These are phyloP conservation scores for Mycena latifolia DNA, from an alignment of 768 basidiomycete species.

Conservation along the genomic window DNA sequence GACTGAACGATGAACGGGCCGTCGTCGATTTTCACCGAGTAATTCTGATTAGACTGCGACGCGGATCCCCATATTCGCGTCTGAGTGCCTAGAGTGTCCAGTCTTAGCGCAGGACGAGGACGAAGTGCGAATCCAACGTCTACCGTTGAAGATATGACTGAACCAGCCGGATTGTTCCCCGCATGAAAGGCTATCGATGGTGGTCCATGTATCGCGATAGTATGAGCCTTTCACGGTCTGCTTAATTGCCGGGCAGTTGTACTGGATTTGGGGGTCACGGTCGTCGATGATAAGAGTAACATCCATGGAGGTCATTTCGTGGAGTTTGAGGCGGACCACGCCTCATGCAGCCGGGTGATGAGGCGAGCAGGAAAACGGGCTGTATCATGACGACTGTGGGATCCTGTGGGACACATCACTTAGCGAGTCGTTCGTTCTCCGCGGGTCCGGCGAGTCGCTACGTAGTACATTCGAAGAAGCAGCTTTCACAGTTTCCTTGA, in stretches of 20 bases:
- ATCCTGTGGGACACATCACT: too few relatives aligned
- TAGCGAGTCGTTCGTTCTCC: too few relatives aligned
- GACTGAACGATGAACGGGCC: conserved; percentile 45
- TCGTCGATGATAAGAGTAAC: conserved; percentile 54
- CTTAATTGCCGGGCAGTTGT: conserved; percentile 51
- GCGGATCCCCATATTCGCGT: conserved; percentile 47
- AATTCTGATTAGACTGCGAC: conserved; percentile 41
- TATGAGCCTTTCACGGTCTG: conserved; percentile 50
- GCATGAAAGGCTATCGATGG: conserved; percentile 46
- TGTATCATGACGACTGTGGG: conserved; percentile 12
- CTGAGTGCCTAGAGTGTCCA: conserved; percentile 37
- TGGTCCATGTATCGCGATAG: conserved; percentile 56
- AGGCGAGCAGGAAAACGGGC: too few relatives aligned
- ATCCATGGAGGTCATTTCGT: conserved; percentile 18
- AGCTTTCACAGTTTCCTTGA: too few relatives aligned
- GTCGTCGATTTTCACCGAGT: conserved; percentile 53
- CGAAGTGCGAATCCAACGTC: not conserved
- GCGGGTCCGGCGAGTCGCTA: too few relatives aligned
- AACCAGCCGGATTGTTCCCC: conserved; percentile 50
- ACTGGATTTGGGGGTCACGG: conserved; percentile 49
- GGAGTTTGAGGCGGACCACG: not conserved
- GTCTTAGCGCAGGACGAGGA: not conserved
- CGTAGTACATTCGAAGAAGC: too few relatives aligned
- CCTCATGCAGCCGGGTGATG: not conserved
- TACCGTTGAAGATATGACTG: conserved; percentile 54